A percentile compares a stretch with the other conserved stretches of the same genome.
phyloP scores from a whole-genome alignment of 139 green algal genomes.

The Chlorella sp. region DNA sequence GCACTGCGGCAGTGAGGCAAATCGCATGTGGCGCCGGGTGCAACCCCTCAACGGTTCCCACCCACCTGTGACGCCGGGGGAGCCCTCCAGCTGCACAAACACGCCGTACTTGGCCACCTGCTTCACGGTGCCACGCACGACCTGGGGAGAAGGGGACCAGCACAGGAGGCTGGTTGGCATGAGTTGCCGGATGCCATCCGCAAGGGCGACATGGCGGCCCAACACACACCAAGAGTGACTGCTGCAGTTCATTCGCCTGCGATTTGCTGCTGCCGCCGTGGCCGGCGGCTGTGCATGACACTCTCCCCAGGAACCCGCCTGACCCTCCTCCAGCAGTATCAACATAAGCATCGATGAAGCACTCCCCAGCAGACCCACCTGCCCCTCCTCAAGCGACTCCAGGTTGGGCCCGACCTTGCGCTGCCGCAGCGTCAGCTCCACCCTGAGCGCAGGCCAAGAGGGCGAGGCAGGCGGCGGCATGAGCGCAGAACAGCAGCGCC shows the following conservation, averaged over 20 bases:
- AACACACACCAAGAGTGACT: no score
- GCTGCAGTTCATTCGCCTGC: no score
- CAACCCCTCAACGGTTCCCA: no score
- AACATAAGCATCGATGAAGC: no score
- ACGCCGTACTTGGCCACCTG: constrained; percentile 85
- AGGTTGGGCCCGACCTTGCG: constrained; percentile 22
- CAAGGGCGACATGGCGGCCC: not conserved
- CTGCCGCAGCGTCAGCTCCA: constrained; percentile 72
- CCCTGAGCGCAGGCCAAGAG: constrained; percentile 23
- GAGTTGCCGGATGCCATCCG: not conserved
- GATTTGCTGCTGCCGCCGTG: no score
- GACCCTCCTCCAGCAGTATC: not conserved
- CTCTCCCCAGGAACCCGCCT: not conserved
- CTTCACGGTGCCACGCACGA: constrained; percentile 65
- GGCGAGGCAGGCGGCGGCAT: not conserved
- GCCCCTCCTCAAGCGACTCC: constrained; percentile 56
- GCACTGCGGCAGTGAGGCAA: no score
- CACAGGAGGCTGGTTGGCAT: not conserved
- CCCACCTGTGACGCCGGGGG: not conserved
- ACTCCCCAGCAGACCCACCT: constrained; percentile 46
- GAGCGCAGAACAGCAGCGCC: not conserved
- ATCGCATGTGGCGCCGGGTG: no score
- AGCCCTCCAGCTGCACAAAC: constrained; percentile 79
- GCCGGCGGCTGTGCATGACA: not conserved
- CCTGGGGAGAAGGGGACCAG: not conserved